Evolutionary conservation across 257 asterid genomes (phyloP), one percentile per base, ranked within the genome.

Genomic region (Salvia rosmarinus): DNA sequence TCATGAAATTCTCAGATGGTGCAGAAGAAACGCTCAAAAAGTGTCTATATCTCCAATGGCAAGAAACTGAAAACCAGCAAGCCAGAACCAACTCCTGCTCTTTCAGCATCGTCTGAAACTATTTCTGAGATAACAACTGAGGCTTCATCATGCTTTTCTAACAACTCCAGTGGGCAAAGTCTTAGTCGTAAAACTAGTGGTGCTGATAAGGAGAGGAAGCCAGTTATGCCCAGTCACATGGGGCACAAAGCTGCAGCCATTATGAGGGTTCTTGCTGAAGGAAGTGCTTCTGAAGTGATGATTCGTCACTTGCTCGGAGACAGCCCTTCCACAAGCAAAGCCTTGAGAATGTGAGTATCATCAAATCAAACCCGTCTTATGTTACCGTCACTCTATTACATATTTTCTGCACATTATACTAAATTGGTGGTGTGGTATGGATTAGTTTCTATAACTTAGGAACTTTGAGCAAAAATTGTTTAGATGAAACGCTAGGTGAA

Each of bases 311-410:
- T 88, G 78, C 98, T 91, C 0, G 98, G 99, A 32, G 96, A 95
- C 77, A 95, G 95, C 85, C 99, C 98, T 73, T 87, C 96, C 78
- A 91, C 97, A 52, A 95, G 99, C 96, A 95, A 95, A 82, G 99
- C 99, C 64, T 85, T 95, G 84, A 86, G 99, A 86, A 81, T 89
- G 99, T 93, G 72, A 80, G 82, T 69, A 62, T 40, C 54, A 70
- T 39, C 19, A 35, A 35, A 40, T 59, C 49, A 43, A 67, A 28
- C 58, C 60, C 70, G 47, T 66, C 68, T 55, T 60, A 56, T 54
- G 61, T 20, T 11, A 47, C 49, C 10, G 68, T 20, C 75, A 68
- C 17, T n/a, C 51, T 17, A 4, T 46, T 14, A 54, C 25, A 42
- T 73, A 42, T 13, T 19, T 66, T 66, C 56, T 47, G 35, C 56